A percentile compares a stretch with the other conserved stretches of the same genome.
Evolutionary conservation across 345 rosid genomes (phyloP).

Genomic region (Raphanus sativus): DNA sequence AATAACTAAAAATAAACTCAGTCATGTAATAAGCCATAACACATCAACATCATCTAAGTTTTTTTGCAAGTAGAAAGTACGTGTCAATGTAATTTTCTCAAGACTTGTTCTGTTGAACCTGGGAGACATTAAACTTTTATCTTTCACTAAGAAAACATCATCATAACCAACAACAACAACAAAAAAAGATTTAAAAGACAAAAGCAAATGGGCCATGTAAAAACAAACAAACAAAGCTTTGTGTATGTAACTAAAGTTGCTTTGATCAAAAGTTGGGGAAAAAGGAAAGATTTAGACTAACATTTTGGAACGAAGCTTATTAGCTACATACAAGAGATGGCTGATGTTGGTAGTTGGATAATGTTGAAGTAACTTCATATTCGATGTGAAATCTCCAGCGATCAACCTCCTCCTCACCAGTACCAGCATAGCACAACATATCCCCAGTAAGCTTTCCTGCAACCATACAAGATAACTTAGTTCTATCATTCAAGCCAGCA

Average conservation of each 20-base stretch:
- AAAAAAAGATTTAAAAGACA: neutral
- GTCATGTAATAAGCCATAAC: no score
- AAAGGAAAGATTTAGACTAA: constrained; percentile 15
- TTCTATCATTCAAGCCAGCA: constrained; percentile 1
- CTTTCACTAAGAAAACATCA: neutral
- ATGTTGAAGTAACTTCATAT: constrained; percentile 72
- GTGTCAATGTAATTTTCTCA: no score
- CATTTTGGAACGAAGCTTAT: constrained; percentile 66
- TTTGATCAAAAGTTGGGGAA: constrained; percentile 1
- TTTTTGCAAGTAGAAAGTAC: no score
- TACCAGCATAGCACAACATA: constrained; percentile 96
- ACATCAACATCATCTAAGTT: no score
- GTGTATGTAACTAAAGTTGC: constrained; percentile 12
- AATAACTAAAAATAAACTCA: no score
- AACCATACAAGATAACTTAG: constrained; percentile 9
- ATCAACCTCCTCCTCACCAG: constrained; percentile 51
- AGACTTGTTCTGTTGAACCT: no score
- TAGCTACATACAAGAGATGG: constrained; percentile 90
- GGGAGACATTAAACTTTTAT: neutral
- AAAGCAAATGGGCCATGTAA: constrained; percentile 2
- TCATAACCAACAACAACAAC: neutral
- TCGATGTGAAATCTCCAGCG: constrained; percentile 60
- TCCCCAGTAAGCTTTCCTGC: constrained; percentile 88
- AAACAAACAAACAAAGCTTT: constrained; percentile 13
- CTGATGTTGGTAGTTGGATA: constrained; percentile 78